phyloP scores from a whole-genome alignment of 257 asterid species.

The Petunia axillaris region DNA sequence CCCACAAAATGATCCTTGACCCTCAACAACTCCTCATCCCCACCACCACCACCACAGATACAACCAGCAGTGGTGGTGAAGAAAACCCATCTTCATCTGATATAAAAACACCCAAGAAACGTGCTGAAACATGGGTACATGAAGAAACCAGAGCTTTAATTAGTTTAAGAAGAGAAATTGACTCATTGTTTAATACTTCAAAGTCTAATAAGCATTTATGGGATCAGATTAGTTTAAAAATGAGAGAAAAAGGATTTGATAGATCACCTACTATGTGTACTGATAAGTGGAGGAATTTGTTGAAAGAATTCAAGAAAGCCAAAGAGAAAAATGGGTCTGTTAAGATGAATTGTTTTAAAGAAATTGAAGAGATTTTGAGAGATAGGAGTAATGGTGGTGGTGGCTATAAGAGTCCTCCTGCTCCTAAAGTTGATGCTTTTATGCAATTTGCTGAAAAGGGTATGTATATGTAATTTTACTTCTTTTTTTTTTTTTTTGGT shows the following conservation, averaged over 20 bases:
- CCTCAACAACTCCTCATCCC: constrained; percentile 40
- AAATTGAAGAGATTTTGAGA: constrained; percentile 73
- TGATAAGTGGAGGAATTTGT: constrained; percentile 90
- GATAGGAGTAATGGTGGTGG: constrained; percentile 57
- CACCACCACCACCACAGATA: constrained; percentile 29
- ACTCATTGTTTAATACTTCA: constrained; percentile 73
- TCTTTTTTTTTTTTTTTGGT: not conserved
- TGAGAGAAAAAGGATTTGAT: constrained; percentile 92
- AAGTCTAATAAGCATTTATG: constrained; percentile 87
- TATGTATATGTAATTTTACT: not conserved
- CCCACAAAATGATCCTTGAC: constrained; percentile 48
- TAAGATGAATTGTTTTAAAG: constrained; percentile 68
- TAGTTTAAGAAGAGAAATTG: constrained; percentile 68
- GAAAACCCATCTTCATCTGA: no score
- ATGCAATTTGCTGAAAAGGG: constrained; percentile 89
- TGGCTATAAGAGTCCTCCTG: constrained; percentile 48
- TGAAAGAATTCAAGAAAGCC: constrained; percentile 83
- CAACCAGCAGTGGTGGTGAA: constrained; percentile 43
- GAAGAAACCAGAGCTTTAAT: constrained; percentile 79
- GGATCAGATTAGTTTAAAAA: constrained; percentile 79
- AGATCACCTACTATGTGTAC: constrained; percentile 95
- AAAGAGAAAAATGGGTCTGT: constrained; percentile 59
- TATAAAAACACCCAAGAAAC: constrained; percentile 44
- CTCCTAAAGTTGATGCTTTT: constrained; percentile 62
- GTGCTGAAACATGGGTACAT: constrained; percentile 92